These are phyloP conservation scores for Solanum hybrid DNA, from an alignment of 305 asterid species.

Conservation along the genomic window DNA sequence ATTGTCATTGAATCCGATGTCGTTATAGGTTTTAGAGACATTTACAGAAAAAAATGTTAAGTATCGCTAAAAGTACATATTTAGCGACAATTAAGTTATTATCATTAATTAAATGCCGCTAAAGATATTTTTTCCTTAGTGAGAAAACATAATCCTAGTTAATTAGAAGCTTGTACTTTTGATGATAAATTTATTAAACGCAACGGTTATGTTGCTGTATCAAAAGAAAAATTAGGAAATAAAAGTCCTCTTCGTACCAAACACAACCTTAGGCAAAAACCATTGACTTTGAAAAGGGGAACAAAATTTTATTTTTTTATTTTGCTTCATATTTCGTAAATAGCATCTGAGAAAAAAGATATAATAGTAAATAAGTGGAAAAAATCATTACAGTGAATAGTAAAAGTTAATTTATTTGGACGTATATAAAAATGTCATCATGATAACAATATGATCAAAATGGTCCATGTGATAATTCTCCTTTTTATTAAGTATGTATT, in stretches of 20 bases:
- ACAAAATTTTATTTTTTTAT: too few relatives aligned
- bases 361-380: neutral
- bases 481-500: neutral
- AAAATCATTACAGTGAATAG: neutral
- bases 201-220: neutral
- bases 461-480: neutral
- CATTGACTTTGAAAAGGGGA: neutral
- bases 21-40: neutral
- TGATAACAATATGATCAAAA: conserved; percentile 10
- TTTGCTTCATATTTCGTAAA: neutral
- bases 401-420: neutral
- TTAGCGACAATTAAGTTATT: too few relatives aligned
- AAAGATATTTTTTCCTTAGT: too few relatives aligned
- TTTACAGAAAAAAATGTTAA: too few relatives aligned
- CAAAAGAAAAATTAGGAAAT: neutral
- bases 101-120: neutral
- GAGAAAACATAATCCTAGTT: neutral
- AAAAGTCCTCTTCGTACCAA: neutral
- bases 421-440: neutral
- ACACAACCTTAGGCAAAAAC: neutral
- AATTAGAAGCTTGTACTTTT: neutral
- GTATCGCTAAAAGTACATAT: neutral
- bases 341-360: neutral
- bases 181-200: neutral
- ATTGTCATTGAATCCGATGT: neutral